These are phyloP conservation scores for Albophoma yamanashiensis DNA, from an alignment of 2,329 filamentous ascomycete species.

Conservation along the genomic window DNA sequence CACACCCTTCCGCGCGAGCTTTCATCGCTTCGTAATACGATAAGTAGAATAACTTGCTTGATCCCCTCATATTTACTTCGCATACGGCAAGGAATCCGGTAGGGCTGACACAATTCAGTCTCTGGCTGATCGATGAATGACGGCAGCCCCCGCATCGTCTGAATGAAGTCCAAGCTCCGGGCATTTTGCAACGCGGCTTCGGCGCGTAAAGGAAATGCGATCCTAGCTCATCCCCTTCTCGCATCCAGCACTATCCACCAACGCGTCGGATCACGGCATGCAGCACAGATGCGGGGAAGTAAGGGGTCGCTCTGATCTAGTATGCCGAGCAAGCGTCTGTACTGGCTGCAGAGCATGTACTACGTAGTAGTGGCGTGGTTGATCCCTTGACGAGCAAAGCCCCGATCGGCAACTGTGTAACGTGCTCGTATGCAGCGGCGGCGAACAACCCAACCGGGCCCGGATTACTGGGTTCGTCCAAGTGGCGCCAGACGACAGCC, in stretches of 20 bases:
- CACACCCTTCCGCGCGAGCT: not conserved
- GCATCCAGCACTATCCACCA: not conserved
- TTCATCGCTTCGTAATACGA: not conserved
- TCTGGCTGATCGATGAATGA: not conserved
- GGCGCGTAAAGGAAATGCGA: not conserved
- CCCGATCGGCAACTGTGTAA: not conserved
- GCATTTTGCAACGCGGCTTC: constrained; percentile 1
- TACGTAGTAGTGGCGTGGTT: not conserved
- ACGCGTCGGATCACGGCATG: not conserved
- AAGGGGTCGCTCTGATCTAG: not conserved
- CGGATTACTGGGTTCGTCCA: not conserved
- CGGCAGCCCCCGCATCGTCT: not conserved
- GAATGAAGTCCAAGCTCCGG: not conserved
- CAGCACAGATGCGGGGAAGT: not conserved
- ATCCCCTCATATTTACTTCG: not conserved
- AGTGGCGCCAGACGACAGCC: not conserved
- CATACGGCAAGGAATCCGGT: not conserved
- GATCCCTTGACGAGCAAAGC: not conserved
- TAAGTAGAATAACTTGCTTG: too few relatives aligned
- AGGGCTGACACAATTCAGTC: not conserved
- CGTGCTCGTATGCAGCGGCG: too few relatives aligned
- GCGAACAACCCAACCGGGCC: not conserved
- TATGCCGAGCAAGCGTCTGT: not conserved
- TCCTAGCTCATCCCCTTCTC: not conserved
- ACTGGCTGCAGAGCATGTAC: not conserved